phyloP scores from a whole-genome alignment of 2,329 filamentous ascomycete species.

The Teratosphaeriaceae sp. region DNA sequence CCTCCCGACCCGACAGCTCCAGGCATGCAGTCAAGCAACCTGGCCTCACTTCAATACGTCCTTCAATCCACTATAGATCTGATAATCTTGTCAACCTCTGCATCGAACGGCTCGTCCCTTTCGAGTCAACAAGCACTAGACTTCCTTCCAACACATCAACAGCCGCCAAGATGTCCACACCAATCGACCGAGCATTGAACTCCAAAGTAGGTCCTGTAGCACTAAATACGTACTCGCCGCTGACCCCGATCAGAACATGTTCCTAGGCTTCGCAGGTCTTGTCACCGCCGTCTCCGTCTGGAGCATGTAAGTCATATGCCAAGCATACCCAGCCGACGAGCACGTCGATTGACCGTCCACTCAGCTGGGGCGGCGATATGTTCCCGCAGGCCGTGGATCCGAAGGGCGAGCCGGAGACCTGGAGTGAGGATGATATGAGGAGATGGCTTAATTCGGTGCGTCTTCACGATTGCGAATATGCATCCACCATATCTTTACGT shows the following conservation, averaged over 20 bases:
- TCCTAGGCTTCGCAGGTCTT: conserved; percentile 68
- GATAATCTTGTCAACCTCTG: too few species aligned
- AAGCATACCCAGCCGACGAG: too few species aligned
- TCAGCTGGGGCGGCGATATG: conserved; percentile 76
- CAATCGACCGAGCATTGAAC: conserved; percentile 42
- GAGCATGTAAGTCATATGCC: too few species aligned
- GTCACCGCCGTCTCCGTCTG: conserved; percentile 75
- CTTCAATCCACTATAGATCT: too few species aligned
- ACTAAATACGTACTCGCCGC: conserved; percentile 40
- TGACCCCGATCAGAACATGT: conserved; percentile 25
- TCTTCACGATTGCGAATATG: conserved; percentile 12
- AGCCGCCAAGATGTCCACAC: conserved; percentile 39
- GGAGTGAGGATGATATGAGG: conserved; percentile 74
- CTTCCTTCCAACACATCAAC: too few species aligned
- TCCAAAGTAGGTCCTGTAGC: conserved; percentile 37
- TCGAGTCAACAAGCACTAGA: too few species aligned
- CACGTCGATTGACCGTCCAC: too few species aligned
- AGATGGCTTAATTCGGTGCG: conserved; percentile 76
- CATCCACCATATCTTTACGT: neutral
- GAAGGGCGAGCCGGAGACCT: conserved; percentile 64
- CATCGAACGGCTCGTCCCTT: too few species aligned
- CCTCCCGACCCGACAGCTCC: neutral
- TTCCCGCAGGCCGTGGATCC: conserved; percentile 72
- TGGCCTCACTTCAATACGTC: neutral
- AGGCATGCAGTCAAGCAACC: too few species aligned